A percentile compares a stretch with the other conserved stretches of the same genome.
phyloP scores from a whole-genome alignment of 306 rosid species.

The Pterocarpus santalinus region DNA sequence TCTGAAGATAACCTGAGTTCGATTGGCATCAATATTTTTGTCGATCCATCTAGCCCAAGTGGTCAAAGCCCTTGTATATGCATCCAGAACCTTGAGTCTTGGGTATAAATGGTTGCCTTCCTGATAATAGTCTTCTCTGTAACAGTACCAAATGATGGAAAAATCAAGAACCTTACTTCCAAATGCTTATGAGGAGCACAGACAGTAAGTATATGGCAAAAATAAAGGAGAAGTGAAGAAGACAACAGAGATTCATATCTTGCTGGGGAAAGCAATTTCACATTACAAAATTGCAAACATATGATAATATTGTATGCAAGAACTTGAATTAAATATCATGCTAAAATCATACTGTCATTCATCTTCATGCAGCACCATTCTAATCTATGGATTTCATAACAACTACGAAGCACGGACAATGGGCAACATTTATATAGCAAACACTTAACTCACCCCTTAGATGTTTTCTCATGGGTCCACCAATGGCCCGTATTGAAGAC shows the following conservation, averaged over 20 bases:
- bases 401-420: conserved; percentile 26
- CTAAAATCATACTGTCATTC: not conserved
- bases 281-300: not conserved
- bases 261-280: conserved; percentile 29
- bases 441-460: conserved; percentile 72
- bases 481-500: conserved; percentile 97
- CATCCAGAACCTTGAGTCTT: conserved; percentile 81
- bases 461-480: conserved; percentile 99
- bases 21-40: conserved; percentile 63
- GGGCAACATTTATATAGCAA: conserved; percentile 25
- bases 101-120: conserved; percentile 85
- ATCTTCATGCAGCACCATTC: conserved; percentile 35
- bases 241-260: conserved; percentile 20
- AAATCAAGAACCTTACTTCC: conserved; percentile 26
- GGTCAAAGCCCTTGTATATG: conserved; percentile 82
- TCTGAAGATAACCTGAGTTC: conserved; percentile 84
- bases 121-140: conserved; percentile 93
- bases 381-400: conserved; percentile 21
- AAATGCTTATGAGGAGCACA: conserved; percentile 18
- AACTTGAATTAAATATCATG: conserved; percentile 12
- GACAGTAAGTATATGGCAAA: not conserved
- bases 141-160: conserved; percentile 35
- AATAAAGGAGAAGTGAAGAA: not conserved
- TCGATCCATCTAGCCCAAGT: conserved; percentile 94
- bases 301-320: not conserved